Percentiles rank a stretch among this genome's conserved stretches.
Conservation (phyloP, 805 yeast genomes). For the Wickerhamomyces ciferrii region DNA sequence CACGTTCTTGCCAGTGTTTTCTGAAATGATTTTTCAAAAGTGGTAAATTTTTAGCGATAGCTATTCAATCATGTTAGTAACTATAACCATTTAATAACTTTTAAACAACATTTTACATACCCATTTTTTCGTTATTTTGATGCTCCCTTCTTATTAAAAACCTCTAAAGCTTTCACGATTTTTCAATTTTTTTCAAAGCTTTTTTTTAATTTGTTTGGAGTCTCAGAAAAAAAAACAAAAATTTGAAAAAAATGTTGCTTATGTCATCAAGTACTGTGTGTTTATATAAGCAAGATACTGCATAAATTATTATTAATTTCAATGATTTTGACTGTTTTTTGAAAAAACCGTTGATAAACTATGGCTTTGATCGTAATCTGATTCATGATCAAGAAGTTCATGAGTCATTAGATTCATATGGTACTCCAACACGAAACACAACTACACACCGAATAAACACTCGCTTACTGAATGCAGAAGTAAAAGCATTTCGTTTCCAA, state of each 20-base stretch:
- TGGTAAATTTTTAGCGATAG: slow-evolving; percentile 98
- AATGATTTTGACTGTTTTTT: too few relatives aligned
- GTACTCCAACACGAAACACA: too few relatives aligned
- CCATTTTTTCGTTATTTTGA: neutral
- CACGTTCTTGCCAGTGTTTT: slow-evolving; percentile 99
- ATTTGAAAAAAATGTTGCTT: neutral
- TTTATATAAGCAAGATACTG: too few relatives aligned
- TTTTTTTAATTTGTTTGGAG: neutral
- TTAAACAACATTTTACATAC: neutral
- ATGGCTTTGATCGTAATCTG: neutral
- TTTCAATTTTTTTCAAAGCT: neutral
- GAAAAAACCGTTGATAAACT: neutral
- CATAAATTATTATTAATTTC: too few relatives aligned
- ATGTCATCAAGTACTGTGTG: too few relatives aligned
- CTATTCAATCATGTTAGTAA: slow-evolving; percentile 37
- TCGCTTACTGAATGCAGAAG: too few relatives aligned
- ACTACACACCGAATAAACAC: too few relatives aligned
- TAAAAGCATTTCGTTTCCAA: too few relatives aligned
- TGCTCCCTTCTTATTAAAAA: neutral
- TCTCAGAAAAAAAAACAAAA: neutral
- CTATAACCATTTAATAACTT: neutral
- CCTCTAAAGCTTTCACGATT: neutral
- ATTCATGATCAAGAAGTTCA: too few relatives aligned
- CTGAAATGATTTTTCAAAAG: slow-evolving; percentile 99
- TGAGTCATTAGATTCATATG: too few relatives aligned